These are phyloP conservation scores for Diaporthe sp. DNA, from an alignment of 2,329 filamentous ascomycete genomes.

Conservation along the genomic window DNA sequence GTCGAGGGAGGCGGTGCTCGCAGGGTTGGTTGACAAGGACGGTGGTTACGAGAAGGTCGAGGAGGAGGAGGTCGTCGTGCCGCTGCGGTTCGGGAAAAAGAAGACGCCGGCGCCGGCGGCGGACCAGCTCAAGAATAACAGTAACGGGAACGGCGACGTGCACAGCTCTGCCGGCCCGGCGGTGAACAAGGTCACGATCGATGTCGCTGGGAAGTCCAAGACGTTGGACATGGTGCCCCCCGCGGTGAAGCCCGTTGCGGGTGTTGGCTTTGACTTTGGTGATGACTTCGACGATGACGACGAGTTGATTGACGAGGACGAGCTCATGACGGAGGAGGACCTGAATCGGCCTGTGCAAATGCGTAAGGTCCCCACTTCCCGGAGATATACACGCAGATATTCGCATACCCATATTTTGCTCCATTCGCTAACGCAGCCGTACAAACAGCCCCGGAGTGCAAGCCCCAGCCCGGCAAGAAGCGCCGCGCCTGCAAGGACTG, in stretches of 20 bases:
- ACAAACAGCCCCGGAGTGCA: constrained; percentile 80
- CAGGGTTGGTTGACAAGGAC: constrained; percentile 76
- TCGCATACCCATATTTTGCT: background rate
- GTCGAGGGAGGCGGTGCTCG: constrained; percentile 84
- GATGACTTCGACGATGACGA: constrained; percentile 75
- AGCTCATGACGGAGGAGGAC: constrained; percentile 87
- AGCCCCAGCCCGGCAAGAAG: constrained; percentile 88
- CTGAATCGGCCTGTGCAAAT: constrained; percentile 81
- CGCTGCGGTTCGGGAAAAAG: constrained; percentile 75
- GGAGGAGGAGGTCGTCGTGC: constrained; percentile 69
- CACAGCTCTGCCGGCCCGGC: constrained; percentile 51
- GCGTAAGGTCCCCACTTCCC: constrained; percentile 56
- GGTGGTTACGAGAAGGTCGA: constrained; percentile 83
- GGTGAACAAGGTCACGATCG: constrained; percentile 48
- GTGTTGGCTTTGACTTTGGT: constrained; percentile 76
- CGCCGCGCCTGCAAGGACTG: constrained; percentile 98
- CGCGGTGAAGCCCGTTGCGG: constrained; percentile 60
- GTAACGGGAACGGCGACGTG: constrained; percentile 21
- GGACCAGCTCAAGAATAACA: background rate
- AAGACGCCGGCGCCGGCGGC: constrained; percentile 58
- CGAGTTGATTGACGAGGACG: constrained; percentile 92
- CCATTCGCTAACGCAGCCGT: constrained; percentile 45
- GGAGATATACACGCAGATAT: too few relatives aligned
- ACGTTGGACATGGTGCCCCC: constrained; percentile 52
- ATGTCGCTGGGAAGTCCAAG: constrained; percentile 54